Base-by-base conservation (phyloP, 192 early-diverging fungal genomes). In the Gamsiella multidivaricata region DNA sequence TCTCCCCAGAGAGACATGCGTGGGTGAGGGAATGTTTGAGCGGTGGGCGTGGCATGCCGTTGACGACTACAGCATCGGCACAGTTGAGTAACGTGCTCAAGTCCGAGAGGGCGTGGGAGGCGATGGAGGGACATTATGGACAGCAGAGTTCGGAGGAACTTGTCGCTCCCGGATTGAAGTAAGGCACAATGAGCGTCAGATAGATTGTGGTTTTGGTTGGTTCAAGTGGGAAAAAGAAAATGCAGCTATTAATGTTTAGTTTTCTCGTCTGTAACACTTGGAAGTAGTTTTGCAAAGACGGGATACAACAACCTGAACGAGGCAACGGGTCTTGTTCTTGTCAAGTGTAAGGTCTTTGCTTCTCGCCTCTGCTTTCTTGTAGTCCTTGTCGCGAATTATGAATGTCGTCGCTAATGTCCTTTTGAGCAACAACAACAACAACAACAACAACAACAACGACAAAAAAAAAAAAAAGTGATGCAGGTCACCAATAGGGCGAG, bases 391-490 rank as follows among this genome's bases (percentile, higher is more conserved):
- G 46, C 46, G n/a, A n/a, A n/a, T n/a, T n/a, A n/a, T n/a, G n/a
- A n/a, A n/a, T n/a, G n/a, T n/a, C n/a, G n/a, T n/a, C n/a, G n/a
- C n/a, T n/a, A n/a, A n/a, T n/a, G n/a, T n/a, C n/a, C n/a, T n/a
- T n/a, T n/a, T n/a, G n/a, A n/a, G n/a, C n/a, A n/a, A n/a, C n/a
- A n/a, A n/a, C n/a, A n/a, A n/a, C n/a, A n/a, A n/a, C n/a, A n/a
- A n/a, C n/a, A n/a, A n/a, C n/a, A n/a, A n/a, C n/a, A n/a, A n/a
- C n/a, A n/a, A n/a, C n/a, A n/a, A n/a, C n/a, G n/a, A n/a, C n/a
- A n/a, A n/a, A n/a, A n/a, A n/a, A n/a, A n/a, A n/a, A n/a, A n/a
- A 28, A 53, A 61, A 75, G 72, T 75, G 26, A 76, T 76, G 73
- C 73, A 76, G 25, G 52, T 76, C n/a, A 56, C 32, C 39, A 76